Evolutionary conservation across 805 yeast genomes (phyloP).

Genomic region (Naumovozyma baii): DNA sequence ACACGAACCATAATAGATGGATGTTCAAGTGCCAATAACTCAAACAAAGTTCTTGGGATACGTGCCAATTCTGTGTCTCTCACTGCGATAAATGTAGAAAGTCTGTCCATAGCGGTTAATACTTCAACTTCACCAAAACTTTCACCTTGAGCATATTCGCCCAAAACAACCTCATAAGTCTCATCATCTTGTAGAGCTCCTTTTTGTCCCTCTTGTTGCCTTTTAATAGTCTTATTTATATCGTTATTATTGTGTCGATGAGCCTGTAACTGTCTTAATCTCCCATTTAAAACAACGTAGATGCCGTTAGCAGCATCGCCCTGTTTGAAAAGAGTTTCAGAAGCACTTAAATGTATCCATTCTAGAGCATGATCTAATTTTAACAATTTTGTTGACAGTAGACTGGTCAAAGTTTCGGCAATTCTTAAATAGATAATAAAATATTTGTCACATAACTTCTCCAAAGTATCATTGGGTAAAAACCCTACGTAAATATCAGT

Average conservation of each 20-base stretch:
- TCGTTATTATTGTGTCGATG: slow-evolving; percentile 13
- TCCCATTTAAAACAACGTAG: slow-evolving; percentile 79
- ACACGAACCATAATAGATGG: slow-evolving; percentile 89
- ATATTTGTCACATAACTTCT: slow-evolving; percentile 59
- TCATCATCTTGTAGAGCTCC: slow-evolving; percentile 3
- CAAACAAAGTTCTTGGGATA: slow-evolving; percentile 84
- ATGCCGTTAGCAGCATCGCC: slow-evolving; percentile 87
- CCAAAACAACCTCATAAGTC: slow-evolving; percentile 32
- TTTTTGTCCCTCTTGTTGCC: slow-evolving; percentile 4
- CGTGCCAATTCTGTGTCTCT: slow-evolving; percentile 91
- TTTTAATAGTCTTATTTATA: slow-evolving; percentile 15
- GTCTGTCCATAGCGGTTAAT: slow-evolving; percentile 64
- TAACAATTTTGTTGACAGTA: slow-evolving; percentile 56
- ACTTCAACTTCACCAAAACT: slow-evolving; percentile 94
- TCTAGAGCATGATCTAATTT: slow-evolving; percentile 86
- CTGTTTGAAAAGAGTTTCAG: slow-evolving; percentile 67
- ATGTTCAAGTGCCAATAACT: slow-evolving; percentile 68
- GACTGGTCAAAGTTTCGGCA: slow-evolving; percentile 61
- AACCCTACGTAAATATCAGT: slow-evolving; percentile 61
- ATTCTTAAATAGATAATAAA: slow-evolving; percentile 68
- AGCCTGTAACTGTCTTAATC: slow-evolving; percentile 53
- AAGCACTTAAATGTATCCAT: slow-evolving; percentile 89
- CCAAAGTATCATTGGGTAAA: slow-evolving; percentile 52
- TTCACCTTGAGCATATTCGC: slow-evolving; percentile 89
- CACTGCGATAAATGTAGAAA: slow-evolving; percentile 67